phyloP scores from a whole-genome alignment of 306 rosid species.

The Spatholobus suberectus region DNA sequence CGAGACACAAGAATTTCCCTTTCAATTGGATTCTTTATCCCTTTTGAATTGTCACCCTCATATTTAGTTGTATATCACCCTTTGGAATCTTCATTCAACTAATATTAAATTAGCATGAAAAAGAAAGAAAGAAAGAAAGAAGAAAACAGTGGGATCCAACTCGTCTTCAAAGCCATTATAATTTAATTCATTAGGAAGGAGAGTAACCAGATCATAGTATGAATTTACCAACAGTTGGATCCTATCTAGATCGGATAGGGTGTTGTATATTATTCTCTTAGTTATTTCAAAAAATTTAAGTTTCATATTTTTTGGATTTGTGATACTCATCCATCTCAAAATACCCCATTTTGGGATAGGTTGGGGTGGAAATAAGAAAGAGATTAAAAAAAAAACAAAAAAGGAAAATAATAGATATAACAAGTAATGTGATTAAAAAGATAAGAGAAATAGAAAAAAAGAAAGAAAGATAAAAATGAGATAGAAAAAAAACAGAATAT shows the following conservation, averaged over 20 bases:
- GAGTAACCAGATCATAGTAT: background rate
- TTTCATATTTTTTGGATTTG: background rate
- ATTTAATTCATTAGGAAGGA: conserved; percentile 7
- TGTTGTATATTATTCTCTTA: background rate
- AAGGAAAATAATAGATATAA: too few relatives aligned
- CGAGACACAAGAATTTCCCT: conserved; percentile 33
- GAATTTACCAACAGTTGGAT: conserved; percentile 30
- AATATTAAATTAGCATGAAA: conserved; percentile 20
- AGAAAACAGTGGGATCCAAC: conserved; percentile 37
- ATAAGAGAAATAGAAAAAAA: too few relatives aligned
- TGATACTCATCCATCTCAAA: too few relatives aligned
- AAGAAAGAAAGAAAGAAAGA: conserved; percentile 3
- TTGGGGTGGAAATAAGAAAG: background rate
- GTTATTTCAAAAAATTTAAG: background rate
- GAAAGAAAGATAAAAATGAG: too few relatives aligned
- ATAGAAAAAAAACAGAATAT: too few relatives aligned
- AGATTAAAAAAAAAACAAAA: background rate
- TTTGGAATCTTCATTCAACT: conserved; percentile 28
- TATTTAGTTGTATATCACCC: conserved; percentile 16
- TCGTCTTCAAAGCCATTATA: conserved; percentile 21
- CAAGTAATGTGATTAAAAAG: too few relatives aligned
- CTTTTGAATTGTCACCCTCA: conserved; percentile 53
- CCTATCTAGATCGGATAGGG: background rate
- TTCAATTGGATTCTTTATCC: conserved; percentile 33
- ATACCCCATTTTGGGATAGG: too few relatives aligned